A percentile compares a stretch with the other conserved stretches of the same genome.
Evolutionary conservation across 768 basidiomycete species (phyloP).

Genomic region (Xerocomus potaroensis): DNA sequence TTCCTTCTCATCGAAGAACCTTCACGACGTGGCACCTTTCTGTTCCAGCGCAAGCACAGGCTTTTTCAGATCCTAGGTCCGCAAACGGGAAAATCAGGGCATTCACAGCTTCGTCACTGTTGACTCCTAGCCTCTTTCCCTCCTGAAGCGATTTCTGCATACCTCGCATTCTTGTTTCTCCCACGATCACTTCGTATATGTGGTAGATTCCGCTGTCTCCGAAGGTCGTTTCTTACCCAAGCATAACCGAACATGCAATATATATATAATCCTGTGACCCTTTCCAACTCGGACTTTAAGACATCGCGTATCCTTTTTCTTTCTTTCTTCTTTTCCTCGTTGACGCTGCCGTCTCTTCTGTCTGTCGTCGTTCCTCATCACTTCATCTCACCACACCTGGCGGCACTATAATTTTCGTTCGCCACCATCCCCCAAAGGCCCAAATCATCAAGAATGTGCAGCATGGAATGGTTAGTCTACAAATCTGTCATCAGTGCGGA

Average conservation of each 20-base stretch:
- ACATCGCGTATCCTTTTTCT: not conserved
- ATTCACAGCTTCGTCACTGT: constrained; percentile 21
- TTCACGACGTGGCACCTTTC: constrained; percentile 27
- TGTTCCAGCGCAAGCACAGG: constrained; percentile 11
- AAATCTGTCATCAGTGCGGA: not conserved
- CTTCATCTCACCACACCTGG: no score
- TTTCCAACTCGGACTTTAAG: constrained; percentile 1
- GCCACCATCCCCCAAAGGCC: constrained; percentile 1
- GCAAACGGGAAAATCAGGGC: constrained; percentile 29
- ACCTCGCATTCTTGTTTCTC: constrained; percentile 18
- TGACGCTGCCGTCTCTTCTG: not conserved
- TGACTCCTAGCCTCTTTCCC: constrained; percentile 1
- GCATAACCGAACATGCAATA: constrained; percentile 15
- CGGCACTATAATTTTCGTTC: no score
- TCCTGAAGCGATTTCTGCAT: no score
- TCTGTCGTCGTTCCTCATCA: not conserved
- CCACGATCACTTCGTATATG: constrained; percentile 33
- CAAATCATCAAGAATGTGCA: constrained; percentile 42
- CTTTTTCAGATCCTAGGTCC: constrained; percentile 17
- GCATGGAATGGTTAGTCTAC: constrained; percentile 49
- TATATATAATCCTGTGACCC: constrained; percentile 29
- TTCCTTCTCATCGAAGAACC: constrained; percentile 22
- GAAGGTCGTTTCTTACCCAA: constrained; percentile 30
- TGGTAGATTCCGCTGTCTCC: constrained; percentile 27
- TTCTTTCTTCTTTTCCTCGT: not conserved